Percentiles rank a stretch among this genome's conserved stretches.
phyloP scores from a whole-genome alignment of 2,329 filamentous ascomycete genomes.

The Didymella pinodella region DNA sequence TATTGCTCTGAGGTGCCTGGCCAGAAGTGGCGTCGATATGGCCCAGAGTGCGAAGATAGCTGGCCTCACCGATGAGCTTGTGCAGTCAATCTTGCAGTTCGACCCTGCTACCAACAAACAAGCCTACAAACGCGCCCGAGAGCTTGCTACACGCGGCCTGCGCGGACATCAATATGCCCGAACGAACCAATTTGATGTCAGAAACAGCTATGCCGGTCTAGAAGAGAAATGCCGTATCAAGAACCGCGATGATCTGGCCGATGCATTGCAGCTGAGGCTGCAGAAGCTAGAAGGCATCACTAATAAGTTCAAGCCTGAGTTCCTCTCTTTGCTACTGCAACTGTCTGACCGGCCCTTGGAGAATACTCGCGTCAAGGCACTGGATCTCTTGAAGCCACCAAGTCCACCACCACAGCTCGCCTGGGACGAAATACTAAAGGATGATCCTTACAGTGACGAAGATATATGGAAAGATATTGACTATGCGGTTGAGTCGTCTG shows the following conservation, averaged over 20 bases:
- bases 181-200: conserved; percentile 60
- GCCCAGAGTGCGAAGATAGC: conserved; percentile 72
- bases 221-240: conserved; percentile 87
- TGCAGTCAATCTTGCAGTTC: conserved; percentile 68
- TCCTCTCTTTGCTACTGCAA: conserved; percentile 78
- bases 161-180: conserved; percentile 54
- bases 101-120: conserved; percentile 43
- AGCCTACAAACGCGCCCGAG: conserved; percentile 50
- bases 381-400: conserved; percentile 64
- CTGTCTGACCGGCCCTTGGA: conserved; percentile 81
- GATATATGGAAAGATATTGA: conserved; percentile 76
- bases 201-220: conserved; percentile 58
- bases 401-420: conserved; percentile 63
- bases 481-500: conserved; percentile 70
- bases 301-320: conserved; percentile 78
- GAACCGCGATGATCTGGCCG: conserved; percentile 79
- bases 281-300: conserved; percentile 63
- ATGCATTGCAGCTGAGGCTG: conserved; percentile 68
- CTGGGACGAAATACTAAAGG: conserved; percentile 80
- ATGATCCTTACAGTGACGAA: conserved; percentile 76
- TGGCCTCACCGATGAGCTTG: conserved; percentile 73
- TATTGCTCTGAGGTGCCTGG: not conserved
- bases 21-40: conserved; percentile 60
- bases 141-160: conserved; percentile 51
- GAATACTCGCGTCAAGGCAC: conserved; percentile 69